A percentile compares a stretch with the other conserved stretches of the same genome.
These are phyloP conservation scores for Amoebophrya sp. DNA, from an alignment of 169 alveolate genomes.

Conservation along the genomic window DNA sequence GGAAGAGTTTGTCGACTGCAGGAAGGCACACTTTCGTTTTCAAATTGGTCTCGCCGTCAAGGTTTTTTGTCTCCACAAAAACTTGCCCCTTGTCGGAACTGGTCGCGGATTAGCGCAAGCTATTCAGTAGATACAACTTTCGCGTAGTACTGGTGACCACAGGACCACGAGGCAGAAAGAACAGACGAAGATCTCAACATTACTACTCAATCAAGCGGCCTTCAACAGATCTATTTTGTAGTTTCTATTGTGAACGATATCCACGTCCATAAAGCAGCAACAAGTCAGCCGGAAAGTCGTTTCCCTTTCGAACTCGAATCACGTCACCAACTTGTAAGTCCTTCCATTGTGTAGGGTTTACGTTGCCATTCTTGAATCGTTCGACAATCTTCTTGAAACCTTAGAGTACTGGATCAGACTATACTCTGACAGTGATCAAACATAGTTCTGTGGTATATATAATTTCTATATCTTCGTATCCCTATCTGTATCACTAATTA, in stretches of 20 bases:
- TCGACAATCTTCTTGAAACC: background rate
- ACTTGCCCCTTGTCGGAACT: constrained; percentile 51
- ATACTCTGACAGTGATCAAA: too few relatives aligned
- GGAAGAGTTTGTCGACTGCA: too few relatives aligned
- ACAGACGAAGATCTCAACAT: background rate
- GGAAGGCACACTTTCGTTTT: constrained; percentile 73
- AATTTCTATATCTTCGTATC: too few relatives aligned
- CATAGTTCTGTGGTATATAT: too few relatives aligned
- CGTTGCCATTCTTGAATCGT: background rate
- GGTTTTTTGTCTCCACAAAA: constrained; percentile 70
- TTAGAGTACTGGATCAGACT: too few relatives aligned
- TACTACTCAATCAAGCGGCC: constrained; percentile 48
- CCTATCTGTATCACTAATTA: too few relatives aligned
- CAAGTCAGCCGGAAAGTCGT: constrained; percentile 89
- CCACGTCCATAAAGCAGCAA: constrained; percentile 77
- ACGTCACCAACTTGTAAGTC: background rate
- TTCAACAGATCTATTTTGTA: too few relatives aligned
- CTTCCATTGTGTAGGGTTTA: background rate
- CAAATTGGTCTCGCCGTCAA: constrained; percentile 90
- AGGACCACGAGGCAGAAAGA: too few relatives aligned
- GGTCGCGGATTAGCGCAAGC: too few relatives aligned
- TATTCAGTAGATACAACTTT: too few relatives aligned
- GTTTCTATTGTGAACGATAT: too few relatives aligned
- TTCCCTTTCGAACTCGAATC: constrained; percentile 37
- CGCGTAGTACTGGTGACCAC: too few relatives aligned